Percentiles rank a stretch among this genome's conserved stretches.
These are phyloP conservation scores for Boletus reticuloceps DNA, from an alignment of 768 basidiomycete species.

Conservation along the genomic window DNA sequence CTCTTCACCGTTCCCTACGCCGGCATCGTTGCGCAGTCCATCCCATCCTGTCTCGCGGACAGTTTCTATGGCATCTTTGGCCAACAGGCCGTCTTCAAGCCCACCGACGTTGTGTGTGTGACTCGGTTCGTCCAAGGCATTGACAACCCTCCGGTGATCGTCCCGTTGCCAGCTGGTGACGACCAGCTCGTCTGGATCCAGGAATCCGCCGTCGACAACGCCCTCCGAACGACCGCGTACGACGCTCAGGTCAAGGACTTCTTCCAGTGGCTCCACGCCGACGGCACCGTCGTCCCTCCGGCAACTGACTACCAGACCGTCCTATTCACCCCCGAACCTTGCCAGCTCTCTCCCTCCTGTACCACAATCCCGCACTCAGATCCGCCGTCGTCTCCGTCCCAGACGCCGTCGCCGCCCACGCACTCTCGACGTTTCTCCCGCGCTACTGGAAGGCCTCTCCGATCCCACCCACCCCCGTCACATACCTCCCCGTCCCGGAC, in stretches of 20 bases:
- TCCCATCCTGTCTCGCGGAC: slow-evolving; percentile 43
- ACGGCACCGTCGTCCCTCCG: slow-evolving; percentile 7
- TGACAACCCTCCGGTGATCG: background rate
- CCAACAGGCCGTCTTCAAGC: slow-evolving; percentile 48
- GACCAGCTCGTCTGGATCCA: slow-evolving; percentile 62
- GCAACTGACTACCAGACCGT: slow-evolving; percentile 19
- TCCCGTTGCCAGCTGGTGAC: slow-evolving; percentile 23
- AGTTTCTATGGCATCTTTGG: slow-evolving; percentile 58
- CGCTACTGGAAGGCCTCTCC: slow-evolving; percentile 69
- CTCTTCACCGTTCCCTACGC: slow-evolving; percentile 24
- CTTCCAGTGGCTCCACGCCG: slow-evolving; percentile 30
- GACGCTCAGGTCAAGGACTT: slow-evolving; percentile 37
- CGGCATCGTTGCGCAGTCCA: slow-evolving; percentile 10
- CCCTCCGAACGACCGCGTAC: slow-evolving; percentile 36
- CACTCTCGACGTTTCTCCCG: slow-evolving; percentile 65
- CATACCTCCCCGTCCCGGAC: slow-evolving; percentile 56
- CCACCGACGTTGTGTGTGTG: slow-evolving; percentile 42
- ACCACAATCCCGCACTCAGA: slow-evolving; percentile 32
- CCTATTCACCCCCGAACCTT: slow-evolving; percentile 4
- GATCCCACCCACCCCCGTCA: slow-evolving; percentile 48
- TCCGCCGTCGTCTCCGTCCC: slow-evolving; percentile 52
- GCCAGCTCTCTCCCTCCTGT: slow-evolving; percentile 36
- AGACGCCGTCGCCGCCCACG: slow-evolving; percentile 35
- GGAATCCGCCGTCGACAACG: slow-evolving; percentile 48
- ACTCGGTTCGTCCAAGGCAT: background rate